A percentile compares a stretch with the other conserved stretches of the same genome.
Conservation (phyloP, 768 basidiomycete species). For the Suillus alpinus region DNA sequence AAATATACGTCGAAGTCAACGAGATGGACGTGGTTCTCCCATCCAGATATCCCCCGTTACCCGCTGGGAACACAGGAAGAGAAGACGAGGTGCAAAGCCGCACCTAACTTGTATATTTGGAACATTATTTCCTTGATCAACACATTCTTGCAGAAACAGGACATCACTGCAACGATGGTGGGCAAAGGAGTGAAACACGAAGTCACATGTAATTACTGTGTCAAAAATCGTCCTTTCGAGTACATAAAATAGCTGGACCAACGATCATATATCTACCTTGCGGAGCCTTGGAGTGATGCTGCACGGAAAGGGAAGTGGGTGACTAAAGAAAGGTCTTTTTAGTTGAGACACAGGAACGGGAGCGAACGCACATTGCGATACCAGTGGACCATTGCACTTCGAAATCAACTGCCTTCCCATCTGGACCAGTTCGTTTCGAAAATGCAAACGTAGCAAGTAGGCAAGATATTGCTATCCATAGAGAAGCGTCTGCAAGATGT, state of each 20-base stretch:
- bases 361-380: slow-evolving; percentile 13
- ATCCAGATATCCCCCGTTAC: no score
- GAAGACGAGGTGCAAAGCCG: neutral
- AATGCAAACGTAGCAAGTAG: slow-evolving; percentile 30
- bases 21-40: neutral
- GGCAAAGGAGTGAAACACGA: neutral
- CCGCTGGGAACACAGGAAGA: neutral
- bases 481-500: slow-evolving; percentile 23
- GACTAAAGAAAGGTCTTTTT: slow-evolving; percentile 10
- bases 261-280: neutral
- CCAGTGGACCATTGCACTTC: slow-evolving; percentile 16
- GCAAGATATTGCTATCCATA: slow-evolving; percentile 26
- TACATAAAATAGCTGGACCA: neutral
- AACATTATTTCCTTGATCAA: neutral
- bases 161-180: no score
- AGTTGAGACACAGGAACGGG: neutral
- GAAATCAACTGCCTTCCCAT: slow-evolving; percentile 23
- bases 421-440: slow-evolving; percentile 17
- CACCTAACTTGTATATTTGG: neutral
- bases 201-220: neutral
- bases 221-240: neutral
- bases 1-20: slow-evolving; percentile 25
- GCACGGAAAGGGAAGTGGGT: slow-evolving; percentile 15
- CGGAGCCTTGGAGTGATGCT: slow-evolving; percentile 10
- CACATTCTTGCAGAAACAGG: neutral